A percentile compares a stretch with the other conserved stretches of the same genome.
These are phyloP conservation scores for Raffaelea albimanens DNA, from an alignment of 2,329 filamentous ascomycete genomes.

Conservation along the genomic window DNA sequence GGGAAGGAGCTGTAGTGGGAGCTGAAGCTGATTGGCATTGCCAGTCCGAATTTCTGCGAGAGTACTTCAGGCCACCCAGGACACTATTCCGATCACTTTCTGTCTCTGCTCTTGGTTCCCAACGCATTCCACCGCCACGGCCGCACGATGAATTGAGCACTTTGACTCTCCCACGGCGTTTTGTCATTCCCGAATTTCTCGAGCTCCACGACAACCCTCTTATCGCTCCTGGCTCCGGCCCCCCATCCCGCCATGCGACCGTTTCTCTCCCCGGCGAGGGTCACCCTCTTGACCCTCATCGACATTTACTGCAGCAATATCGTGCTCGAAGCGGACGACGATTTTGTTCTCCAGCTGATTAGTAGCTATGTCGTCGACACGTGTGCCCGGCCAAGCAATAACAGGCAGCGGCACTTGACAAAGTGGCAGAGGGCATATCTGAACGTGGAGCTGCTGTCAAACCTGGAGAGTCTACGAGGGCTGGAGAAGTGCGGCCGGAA, in stretches of 20 bases:
- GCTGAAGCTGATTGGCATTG: too few species aligned
- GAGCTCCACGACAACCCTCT: too few species aligned
- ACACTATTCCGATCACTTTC: too few species aligned
- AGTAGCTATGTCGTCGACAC: conserved; percentile 37
- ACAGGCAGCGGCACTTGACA: conserved; percentile 13
- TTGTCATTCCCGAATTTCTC: too few species aligned
- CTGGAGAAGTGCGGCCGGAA: conserved; percentile 10
- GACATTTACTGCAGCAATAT: conserved; percentile 70
- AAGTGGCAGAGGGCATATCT: conserved; percentile 40
- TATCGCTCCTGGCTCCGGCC: too few species aligned
- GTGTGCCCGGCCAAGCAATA: conserved; percentile 20
- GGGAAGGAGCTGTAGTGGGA: too few species aligned
- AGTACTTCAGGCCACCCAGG: too few species aligned
- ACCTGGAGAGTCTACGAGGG: conserved; percentile 7
- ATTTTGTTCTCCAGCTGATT: conserved; percentile 30
- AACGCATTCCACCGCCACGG: too few species aligned
- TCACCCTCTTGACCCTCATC: conserved; percentile 71
- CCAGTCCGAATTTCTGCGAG: too few species aligned
- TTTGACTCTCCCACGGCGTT: too few species aligned
- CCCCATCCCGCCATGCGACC: conserved; percentile 9
- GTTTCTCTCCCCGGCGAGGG: conserved; percentile 37
- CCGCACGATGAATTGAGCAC: too few species aligned
- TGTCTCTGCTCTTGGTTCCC: too few species aligned
- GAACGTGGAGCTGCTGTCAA: conserved; percentile 40
- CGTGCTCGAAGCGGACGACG: conserved; percentile 29